These are phyloP conservation scores for Fusarium neocosmosporiellum DNA, from an alignment of 2,329 filamentous ascomycete genomes.

Conservation along the genomic window DNA sequence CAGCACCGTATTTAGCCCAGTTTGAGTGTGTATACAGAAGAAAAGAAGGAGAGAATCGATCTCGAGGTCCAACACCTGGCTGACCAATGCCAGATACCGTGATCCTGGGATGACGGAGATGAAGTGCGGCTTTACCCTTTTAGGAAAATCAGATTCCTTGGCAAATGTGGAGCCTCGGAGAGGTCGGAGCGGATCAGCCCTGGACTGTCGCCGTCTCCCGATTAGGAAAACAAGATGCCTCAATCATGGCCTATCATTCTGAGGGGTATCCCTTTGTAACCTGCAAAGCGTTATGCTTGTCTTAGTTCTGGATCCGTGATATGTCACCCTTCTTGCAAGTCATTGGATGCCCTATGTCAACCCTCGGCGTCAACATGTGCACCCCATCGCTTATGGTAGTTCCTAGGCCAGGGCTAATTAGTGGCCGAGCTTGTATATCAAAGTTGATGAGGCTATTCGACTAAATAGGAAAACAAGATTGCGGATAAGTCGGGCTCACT, in stretches of 20 bases:
- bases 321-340: not conserved
- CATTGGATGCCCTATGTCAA: not conserved
- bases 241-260: not conserved
- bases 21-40: not conserved
- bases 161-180: not conserved
- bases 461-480: constrained; percentile 18
- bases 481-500: not conserved
- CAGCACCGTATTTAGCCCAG: not conserved
- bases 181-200: not conserved
- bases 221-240: constrained; percentile 25
- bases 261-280: not conserved
- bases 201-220: not conserved
- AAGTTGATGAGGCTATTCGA: not conserved
- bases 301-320: not conserved
- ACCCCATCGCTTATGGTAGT: not conserved
- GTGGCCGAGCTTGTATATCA: not conserved
- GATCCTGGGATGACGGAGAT: not conserved
- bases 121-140: constrained; percentile 6
- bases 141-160: constrained; percentile 33
- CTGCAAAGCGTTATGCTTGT: not conserved
- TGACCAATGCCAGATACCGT: not conserved
- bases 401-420: not conserved
- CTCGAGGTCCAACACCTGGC: not conserved
- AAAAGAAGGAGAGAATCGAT: not conserved
- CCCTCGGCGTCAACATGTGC: not conserved